These are phyloP conservation scores for Aspergillus tamarii DNA, from an alignment of 2,329 filamentous ascomycete genomes.

Conservation along the genomic window DNA sequence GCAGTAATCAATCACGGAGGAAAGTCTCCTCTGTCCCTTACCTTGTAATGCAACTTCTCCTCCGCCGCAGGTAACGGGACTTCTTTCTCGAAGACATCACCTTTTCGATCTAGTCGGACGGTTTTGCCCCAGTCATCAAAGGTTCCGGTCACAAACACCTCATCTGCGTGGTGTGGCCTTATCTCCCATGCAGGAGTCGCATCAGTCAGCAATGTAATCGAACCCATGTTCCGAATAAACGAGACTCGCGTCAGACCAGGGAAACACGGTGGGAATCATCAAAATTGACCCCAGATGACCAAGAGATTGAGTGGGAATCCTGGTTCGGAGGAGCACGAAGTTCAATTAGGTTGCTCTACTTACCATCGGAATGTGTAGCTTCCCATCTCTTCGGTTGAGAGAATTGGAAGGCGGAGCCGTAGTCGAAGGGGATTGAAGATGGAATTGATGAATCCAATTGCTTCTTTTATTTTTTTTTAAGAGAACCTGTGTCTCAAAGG, in stretches of 20 bases:
- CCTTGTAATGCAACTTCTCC: conserved; percentile 93
- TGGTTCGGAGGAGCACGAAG: conserved; percentile 18
- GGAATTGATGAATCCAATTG: background rate
- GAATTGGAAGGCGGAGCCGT: conserved; percentile 3
- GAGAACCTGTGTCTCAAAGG: background rate
- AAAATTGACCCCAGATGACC: background rate
- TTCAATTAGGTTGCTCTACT: conserved; percentile 22
- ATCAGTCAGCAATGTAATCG: conserved; percentile 32
- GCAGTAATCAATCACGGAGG: background rate
- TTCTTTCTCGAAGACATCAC: conserved; percentile 74
- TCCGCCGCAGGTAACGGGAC: conserved; percentile 69
- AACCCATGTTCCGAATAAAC: background rate
- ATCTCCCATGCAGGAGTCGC: conserved; percentile 27
- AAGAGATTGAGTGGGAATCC: background rate
- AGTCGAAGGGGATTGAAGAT: background rate
- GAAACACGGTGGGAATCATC: background rate
- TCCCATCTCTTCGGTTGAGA: conserved; percentile 30
- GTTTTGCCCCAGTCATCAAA: conserved; percentile 95
- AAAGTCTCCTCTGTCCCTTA: conserved; percentile 47
- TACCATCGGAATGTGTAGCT: conserved; percentile 44
- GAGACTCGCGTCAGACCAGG: background rate
- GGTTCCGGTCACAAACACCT: conserved; percentile 93
- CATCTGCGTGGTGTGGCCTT: conserved; percentile 81
- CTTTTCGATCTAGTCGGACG: conserved; percentile 77
- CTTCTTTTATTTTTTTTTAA: background rate